phyloP scores from a whole-genome alignment of 2,329 filamentous ascomycete species.

The Neonectria neomacrospora region DNA sequence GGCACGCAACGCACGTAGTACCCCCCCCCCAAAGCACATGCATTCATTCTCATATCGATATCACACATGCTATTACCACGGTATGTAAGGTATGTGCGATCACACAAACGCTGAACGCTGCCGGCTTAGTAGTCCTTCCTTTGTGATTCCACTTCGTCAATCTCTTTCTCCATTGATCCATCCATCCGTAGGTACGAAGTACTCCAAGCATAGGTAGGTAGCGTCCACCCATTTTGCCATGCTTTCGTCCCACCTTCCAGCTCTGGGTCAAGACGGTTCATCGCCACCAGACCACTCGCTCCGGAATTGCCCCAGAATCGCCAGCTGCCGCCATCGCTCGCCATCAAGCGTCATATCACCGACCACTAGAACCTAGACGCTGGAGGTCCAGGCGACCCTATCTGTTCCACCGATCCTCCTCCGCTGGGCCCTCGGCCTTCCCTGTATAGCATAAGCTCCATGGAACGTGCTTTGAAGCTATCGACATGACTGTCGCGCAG shows the following conservation, averaged over 20 bases:
- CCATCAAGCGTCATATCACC: conserved; percentile 33
- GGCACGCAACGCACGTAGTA: conserved; percentile 1
- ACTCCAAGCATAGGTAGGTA: background rate
- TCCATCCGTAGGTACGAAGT: background rate
- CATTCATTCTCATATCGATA: background rate
- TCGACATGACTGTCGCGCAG: conserved; percentile 43
- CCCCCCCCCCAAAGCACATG: background rate
- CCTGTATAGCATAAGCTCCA: conserved; percentile 37
- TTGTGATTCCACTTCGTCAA: conserved; percentile 16
- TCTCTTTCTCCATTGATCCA: background rate
- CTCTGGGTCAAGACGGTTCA: conserved; percentile 26
- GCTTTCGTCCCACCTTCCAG: conserved; percentile 20
- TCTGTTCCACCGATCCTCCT: conserved; percentile 39
- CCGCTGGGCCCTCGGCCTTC: conserved; percentile 28
- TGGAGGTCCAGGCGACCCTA: conserved; percentile 13
- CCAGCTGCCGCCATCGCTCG: conserved; percentile 23
- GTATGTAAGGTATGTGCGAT: background rate
- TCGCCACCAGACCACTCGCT: conserved; percentile 23
- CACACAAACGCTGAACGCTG: conserved; percentile 6
- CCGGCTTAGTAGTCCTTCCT: background rate
- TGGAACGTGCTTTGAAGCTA: conserved; percentile 44
- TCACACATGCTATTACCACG: conserved; percentile 4
- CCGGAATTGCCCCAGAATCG: conserved; percentile 32
- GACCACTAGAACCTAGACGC: conserved; percentile 26
- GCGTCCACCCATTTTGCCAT: conserved; percentile 3